Base-by-base conservation (phyloP, 2,329 filamentous ascomycete species). In the Passalora sequoiae region DNA sequence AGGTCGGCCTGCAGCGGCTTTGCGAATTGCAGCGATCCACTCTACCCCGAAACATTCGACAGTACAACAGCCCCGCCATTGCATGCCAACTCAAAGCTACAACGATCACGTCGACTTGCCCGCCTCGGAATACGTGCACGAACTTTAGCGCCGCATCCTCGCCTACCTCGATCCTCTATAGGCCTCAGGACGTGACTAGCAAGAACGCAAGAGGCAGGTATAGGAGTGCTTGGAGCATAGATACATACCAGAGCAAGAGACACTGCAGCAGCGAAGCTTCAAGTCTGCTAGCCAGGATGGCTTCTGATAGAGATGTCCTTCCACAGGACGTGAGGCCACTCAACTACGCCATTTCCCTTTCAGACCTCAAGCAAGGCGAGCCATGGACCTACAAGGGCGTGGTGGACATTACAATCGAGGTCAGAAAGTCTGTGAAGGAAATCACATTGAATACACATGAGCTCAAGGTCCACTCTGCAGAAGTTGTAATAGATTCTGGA, bases 371-470 rank as follows among this genome's bases (percentile, higher is more conserved):
- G 56, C 69, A 81, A 41, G 76, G 77, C 51, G 78, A 77, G 43
- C 70, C 70, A 47, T 95, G 91, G 82, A 80, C 77, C 47, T 98
- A 91, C 72, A 80, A 91, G 69, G 92, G 92, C 54, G 81, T 76
- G 15, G 86, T 96, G 51, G 84, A 80, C 53, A 94, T 98, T 64
- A 77, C 84, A 55, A 75, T 83, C 46, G 79, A 84, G 46, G 75
- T 97, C 64, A 75, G 76, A 54, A 80, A 83, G 62, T 70, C 81
- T 24, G 84, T 84, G 53, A 86, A 78, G 59, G 78, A 88, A 55
- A 81, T 98, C 50, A 79, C 86, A 30, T 72, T 97, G 65, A 98
- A 98, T 68, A 75, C 85, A 31, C 80, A 92, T 60, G 82, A 95
- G 64, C 77, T 98, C 58, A 85, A 86, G 62, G 76, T 97, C 28